Evolutionary conservation across 2,329 filamentous ascomycete species (phyloP), one percentile per base, ranked within the genome.

Genomic region (Cladosporium sp.): DNA sequence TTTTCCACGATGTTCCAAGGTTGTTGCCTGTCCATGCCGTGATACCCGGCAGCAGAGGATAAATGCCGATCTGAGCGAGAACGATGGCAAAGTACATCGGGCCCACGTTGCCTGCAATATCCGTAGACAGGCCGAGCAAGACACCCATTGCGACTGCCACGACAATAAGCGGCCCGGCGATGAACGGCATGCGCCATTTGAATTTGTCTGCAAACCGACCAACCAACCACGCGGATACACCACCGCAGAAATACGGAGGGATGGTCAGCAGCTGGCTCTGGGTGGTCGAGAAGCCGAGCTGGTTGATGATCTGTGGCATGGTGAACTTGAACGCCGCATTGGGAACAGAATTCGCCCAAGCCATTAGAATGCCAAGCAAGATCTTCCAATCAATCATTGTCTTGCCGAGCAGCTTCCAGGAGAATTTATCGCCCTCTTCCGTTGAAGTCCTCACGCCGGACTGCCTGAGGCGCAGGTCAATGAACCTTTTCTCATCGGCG

Each of bases 401-500:
- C 44, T 48, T 48, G 25, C 44, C 44, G 75, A 1, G 76, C 75
- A 34, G 68, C 67, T 42, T 81, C 73, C 34, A 77, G 74, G 58
- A 72, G 71, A 62, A 76, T 8, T 51, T 39, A 19, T 36, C 48
- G 32, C 36, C 48, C 17, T 51, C 48, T 37, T 39, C 15, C 4
- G 44, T 48, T 4, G 44, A 12, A 2, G 44, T 62, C 6, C 63
- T 45, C n/a, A 63, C 60, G 24, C 57, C 87, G 22, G 82, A 77
- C 25, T 69, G 58, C 0, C 89, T 87, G 19, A 83, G 83, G 1
- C 62, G 87, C 86, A 91, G 4, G 74, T 80, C 65, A 90, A 91
- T 1, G 74, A 66, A 63, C 90, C 87, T 49, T 85, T 75, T 10
- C 83, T 81, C 1, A 82, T 89, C 0, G 83, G 82, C 63, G 89